These are phyloP conservation scores for Xerocomus brunneocitrinus DNA, from an alignment of 768 basidiomycete species.

Conservation along the genomic window DNA sequence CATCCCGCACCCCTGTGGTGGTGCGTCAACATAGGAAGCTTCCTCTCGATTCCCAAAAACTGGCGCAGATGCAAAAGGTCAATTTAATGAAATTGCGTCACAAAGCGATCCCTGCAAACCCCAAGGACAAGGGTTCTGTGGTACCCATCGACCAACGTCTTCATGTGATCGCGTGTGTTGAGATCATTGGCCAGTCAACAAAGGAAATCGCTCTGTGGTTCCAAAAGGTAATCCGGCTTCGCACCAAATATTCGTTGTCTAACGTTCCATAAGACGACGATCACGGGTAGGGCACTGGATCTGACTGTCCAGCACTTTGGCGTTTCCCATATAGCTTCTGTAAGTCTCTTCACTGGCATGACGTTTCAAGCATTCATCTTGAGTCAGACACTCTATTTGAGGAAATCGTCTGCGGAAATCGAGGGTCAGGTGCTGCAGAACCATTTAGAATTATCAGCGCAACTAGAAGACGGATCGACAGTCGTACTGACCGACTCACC, in stretches of 20 bases:
- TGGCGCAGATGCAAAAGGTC: constrained; percentile 51
- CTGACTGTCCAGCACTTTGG: constrained; percentile 33
- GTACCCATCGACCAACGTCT: constrained; percentile 54
- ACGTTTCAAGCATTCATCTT: constrained; percentile 17
- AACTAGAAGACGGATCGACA: constrained; percentile 51
- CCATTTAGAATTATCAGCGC: constrained; percentile 43
- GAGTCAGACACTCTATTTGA: constrained; percentile 42
- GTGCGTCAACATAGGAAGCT: constrained; percentile 28
- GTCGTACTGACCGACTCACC: constrained; percentile 14
- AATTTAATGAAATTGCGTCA: constrained; percentile 75
- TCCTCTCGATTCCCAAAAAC: constrained; percentile 49
- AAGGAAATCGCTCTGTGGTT: constrained; percentile 61
- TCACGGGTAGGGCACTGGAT: constrained; percentile 62
- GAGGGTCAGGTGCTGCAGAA: constrained; percentile 39
- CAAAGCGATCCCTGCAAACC: constrained; percentile 58
- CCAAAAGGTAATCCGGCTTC: constrained; percentile 47
- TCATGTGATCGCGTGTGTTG: constrained; percentile 45
- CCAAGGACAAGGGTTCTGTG: constrained; percentile 45
- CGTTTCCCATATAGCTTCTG: constrained; percentile 6
- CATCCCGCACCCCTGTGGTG: constrained; percentile 25
- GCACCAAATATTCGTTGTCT: neutral
- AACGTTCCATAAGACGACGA: constrained; percentile 38
- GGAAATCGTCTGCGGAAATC: constrained; percentile 23
- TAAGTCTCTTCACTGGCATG: constrained; percentile 5
- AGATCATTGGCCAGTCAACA: constrained; percentile 23